phyloP scores from a whole-genome alignment of 2,329 filamentous ascomycete species.

The Botrytis deweyae region DNA sequence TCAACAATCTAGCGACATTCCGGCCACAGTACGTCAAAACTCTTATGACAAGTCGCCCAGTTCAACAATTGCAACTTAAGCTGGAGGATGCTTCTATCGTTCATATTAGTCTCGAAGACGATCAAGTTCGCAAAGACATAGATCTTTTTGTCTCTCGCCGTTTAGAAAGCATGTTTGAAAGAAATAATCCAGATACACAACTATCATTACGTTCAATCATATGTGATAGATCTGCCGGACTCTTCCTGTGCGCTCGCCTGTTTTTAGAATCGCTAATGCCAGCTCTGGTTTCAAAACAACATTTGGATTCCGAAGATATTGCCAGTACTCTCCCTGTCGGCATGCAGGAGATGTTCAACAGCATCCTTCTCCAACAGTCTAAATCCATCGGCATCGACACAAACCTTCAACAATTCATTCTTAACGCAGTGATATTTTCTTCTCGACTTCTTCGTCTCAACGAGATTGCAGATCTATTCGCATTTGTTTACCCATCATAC shows the following conservation, averaged over 20 bases:
- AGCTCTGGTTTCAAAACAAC: neutral
- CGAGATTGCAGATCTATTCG: constrained; percentile 1
- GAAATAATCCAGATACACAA: neutral
- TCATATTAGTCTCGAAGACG: constrained; percentile 42
- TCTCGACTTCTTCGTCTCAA: constrained; percentile 28
- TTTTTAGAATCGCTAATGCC: neutral
- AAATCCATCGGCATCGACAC: neutral
- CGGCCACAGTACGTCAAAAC: constrained; percentile 42
- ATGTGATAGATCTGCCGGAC: neutral
- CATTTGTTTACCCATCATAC: neutral
- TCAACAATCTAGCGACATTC: constrained; percentile 40
- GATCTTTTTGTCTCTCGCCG: neutral
- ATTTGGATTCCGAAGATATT: neutral
- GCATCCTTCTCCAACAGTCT: constrained; percentile 28
- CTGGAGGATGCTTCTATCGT: constrained; percentile 36
- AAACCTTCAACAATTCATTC: constrained; percentile 28
- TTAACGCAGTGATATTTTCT: constrained; percentile 29
- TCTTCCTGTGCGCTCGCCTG: constrained; percentile 15
- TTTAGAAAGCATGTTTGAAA: neutral
- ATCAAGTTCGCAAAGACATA: constrained; percentile 42
- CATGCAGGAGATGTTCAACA: constrained; percentile 35
- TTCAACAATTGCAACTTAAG: constrained; percentile 36
- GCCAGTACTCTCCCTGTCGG: constrained; percentile 23
- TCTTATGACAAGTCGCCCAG: constrained; percentile 45
- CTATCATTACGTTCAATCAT: neutral